A percentile compares a stretch with the other conserved stretches of the same genome.
Conservation (phyloP, 2,329 filamentous ascomycete genomes). For the Aciculosporium take region DNA sequence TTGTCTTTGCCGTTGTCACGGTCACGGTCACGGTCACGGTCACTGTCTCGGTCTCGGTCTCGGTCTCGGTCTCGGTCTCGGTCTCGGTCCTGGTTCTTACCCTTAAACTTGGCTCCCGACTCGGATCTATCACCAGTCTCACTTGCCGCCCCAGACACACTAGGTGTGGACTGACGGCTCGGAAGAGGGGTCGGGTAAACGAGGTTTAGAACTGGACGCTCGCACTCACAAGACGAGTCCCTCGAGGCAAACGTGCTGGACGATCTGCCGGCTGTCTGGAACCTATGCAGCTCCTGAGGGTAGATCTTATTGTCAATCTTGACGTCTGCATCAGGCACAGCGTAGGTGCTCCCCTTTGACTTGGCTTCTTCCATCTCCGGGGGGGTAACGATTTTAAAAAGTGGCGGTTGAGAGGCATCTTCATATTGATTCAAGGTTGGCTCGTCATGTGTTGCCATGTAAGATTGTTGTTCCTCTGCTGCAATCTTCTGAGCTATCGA, state of each 20-base stretch:
- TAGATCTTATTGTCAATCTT: conserved; percentile 43
- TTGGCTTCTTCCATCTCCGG: conserved; percentile 33
- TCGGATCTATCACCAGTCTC: not conserved
- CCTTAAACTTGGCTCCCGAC: not conserved
- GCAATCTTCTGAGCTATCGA: conserved; percentile 38
- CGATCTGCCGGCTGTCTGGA: conserved; percentile 16
- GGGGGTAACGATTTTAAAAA: conserved; percentile 39
- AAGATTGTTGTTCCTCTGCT: conserved; percentile 38
- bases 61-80: not conserved
- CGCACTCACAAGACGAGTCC: conserved; percentile 39
- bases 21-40: not conserved
- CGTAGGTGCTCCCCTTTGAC: conserved; percentile 33
- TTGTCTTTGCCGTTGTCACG: not conserved
- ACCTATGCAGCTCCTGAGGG: conserved; percentile 33
- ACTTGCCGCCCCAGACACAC: conserved; percentile 6
- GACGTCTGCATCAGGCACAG: conserved; percentile 49
- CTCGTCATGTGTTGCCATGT: conserved; percentile 33
- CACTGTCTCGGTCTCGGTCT: not conserved
- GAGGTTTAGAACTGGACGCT: conserved; percentile 45
- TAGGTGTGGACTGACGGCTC: conserved; percentile 30
- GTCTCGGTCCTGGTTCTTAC: not conserved
- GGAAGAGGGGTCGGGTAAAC: conserved; percentile 43
- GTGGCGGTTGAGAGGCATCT: conserved; percentile 19
- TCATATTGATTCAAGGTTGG: conserved; percentile 44
- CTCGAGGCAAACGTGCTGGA: conserved; percentile 27